Evolutionary conservation across 176 grass and related monocot genomes (phyloP), one percentile per base, ranked within the genome.

Genomic region (Oryza nivara): DNA sequence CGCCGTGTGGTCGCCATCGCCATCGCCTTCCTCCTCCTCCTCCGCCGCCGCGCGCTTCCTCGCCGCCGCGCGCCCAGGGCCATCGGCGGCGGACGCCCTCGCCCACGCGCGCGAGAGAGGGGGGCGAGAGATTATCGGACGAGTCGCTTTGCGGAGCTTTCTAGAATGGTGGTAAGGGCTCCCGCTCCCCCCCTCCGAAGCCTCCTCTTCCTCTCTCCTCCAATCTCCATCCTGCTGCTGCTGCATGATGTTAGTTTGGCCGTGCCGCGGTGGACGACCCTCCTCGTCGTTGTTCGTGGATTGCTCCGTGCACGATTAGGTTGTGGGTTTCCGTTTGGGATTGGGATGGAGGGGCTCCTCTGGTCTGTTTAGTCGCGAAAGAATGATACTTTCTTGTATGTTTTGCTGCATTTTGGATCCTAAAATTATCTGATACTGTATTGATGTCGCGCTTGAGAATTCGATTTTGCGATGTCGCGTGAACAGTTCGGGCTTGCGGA

Each of bases 101-200:
- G 52, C 17, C 9, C 56, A 10, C 56, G 7, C 56, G 40, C 40
- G 19, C 58, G 58, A 20, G 17, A 7, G 1, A 58, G 52, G 1
- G 58, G 22, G 13, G 47, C 47, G 47, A 4, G 43, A 44, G 43
- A 44, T 44, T 44, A 44, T 10, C 7, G 47, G 13, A 13, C 47
- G 13, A 49, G 19, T 1, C 19, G 20, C 56, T 9, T 60, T 20
- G 7, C 6, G 56, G 4, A 63, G 40, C 58, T 6, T 72, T 72
- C 19, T 0, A 30, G 16, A 83, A 90, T 90, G 88, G 88, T 19
- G 88, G 84, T 83, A 74, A 68, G 28, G 5, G 9, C 65, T 54
- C 49, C 60, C 30, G 30, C 30, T 32, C 30, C 35, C 86, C 79
- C 40, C 7, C 5, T 38, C 36, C 36, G 36, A 38, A 41, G 40